phyloP scores from a whole-genome alignment of 371 early-diverging fungal species.

The Mortierella sp. region DNA sequence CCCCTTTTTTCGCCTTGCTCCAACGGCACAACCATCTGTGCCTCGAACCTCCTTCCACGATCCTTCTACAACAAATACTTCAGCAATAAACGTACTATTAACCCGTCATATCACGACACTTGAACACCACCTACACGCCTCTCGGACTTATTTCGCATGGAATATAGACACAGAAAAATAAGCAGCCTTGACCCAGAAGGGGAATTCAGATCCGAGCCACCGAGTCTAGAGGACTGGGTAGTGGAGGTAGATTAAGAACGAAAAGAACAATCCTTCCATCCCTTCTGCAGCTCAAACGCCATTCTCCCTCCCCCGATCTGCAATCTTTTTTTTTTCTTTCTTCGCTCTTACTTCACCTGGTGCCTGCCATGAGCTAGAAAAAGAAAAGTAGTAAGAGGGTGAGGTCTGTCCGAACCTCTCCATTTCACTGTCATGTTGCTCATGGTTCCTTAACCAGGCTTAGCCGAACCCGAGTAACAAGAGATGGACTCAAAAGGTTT shows the following conservation, averaged over 20 bases:
- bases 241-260: neutral
- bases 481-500: neutral
- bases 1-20: neutral
- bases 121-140: neutral
- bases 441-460: neutral
- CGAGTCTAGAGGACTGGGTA: neutral
- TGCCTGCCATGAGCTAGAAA: neutral
- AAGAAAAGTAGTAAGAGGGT: neutral
- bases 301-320: neutral
- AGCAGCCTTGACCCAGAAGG: neutral
- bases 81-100: neutral
- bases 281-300: neutral
- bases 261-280: neutral
- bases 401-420: neutral
- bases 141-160: neutral
- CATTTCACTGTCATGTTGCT: neutral
- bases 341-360: neutral
- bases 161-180: neutral
- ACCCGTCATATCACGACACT: too few species aligned
- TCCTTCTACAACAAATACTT: neutral
- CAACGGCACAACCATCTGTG: neutral
- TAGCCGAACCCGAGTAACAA: neutral
- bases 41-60: neutral
- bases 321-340: slow-evolving; percentile 1
- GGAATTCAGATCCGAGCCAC: slow-evolving; percentile 1